Evolutionary conservation across 2,329 filamentous ascomycete species (phyloP).

Genomic region (Penicillium rolfsii): DNA sequence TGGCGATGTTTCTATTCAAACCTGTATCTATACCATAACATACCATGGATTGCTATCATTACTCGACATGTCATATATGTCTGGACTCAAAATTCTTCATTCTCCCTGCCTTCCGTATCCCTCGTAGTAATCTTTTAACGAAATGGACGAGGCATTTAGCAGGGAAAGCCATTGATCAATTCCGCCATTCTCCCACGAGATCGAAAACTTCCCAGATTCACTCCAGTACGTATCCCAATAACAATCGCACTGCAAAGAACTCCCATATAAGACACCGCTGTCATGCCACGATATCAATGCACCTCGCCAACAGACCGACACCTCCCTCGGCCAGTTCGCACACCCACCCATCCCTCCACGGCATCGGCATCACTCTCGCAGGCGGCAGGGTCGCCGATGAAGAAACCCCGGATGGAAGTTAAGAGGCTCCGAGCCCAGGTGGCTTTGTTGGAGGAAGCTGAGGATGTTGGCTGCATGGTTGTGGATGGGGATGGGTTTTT

Average conservation of each 20-base stretch:
- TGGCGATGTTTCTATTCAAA: slow-evolving; percentile 22
- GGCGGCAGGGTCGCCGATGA: slow-evolving; percentile 4
- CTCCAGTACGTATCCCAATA: neutral
- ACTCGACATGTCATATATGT: slow-evolving; percentile 5
- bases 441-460: neutral
- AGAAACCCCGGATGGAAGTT: slow-evolving; percentile 17
- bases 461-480: neutral
- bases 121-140: too few relatives aligned
- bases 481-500: neutral
- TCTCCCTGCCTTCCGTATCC: neutral
- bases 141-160: too few relatives aligned
- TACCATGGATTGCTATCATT: slow-evolving; percentile 19
- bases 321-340: slow-evolving; percentile 19
- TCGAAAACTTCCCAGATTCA: neutral
- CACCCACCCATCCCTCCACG: slow-evolving; percentile 28
- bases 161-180: neutral
- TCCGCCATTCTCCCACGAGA: neutral
- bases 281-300: slow-evolving; percentile 11
- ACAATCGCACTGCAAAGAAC: neutral
- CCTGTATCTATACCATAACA: slow-evolving; percentile 30
- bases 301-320: slow-evolving; percentile 28
- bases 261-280: neutral
- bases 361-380: slow-evolving; percentile 23
- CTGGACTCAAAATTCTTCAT: neutral
- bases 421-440: slow-evolving; percentile 20